Conservation (phyloP, 306 rosid species). For the Parietaria judaica region DNA sequence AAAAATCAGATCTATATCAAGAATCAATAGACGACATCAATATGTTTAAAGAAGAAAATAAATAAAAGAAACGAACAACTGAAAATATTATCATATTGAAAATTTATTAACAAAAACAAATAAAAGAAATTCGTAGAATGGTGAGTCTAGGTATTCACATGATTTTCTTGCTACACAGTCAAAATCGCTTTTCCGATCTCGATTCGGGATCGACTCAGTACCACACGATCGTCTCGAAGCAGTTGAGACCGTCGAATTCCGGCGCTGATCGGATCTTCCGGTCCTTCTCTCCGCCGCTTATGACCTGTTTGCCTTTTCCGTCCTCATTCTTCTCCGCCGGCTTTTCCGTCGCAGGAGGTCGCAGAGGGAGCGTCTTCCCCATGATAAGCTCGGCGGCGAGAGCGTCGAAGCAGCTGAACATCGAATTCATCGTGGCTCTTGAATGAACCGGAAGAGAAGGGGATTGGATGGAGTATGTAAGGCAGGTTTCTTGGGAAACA, state of each 20-base stretch:
- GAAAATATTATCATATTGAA: not conserved
- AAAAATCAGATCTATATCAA: too few species aligned
- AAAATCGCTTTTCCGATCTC: not conserved
- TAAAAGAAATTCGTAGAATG: not conserved
- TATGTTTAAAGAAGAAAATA: too few species aligned
- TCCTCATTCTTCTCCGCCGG: not conserved
- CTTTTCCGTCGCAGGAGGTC: not conserved
- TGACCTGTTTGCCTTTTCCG: not conserved
- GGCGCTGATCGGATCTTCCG: conserved; percentile 8
- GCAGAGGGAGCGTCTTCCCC: conserved; percentile 13
- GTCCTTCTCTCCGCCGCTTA: not conserved
- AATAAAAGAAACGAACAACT: not conserved
- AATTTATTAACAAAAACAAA: not conserved
- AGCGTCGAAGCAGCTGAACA: conserved; percentile 40
- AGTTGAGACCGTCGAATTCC: conserved; percentile 7
- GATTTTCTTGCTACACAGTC: not conserved
- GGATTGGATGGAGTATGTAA: too few species aligned
- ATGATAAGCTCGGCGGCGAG: conserved; percentile 27
- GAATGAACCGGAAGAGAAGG: too few species aligned
- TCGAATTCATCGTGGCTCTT: conserved; percentile 28
- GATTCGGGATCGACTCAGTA: not conserved
- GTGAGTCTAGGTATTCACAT: not conserved
- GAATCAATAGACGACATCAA: too few species aligned
- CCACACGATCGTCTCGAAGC: conserved; percentile 3
- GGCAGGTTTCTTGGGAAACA: too few species aligned